Conservation (phyloP, 768 basidiomycete genomes). For the Boletales sp. region DNA sequence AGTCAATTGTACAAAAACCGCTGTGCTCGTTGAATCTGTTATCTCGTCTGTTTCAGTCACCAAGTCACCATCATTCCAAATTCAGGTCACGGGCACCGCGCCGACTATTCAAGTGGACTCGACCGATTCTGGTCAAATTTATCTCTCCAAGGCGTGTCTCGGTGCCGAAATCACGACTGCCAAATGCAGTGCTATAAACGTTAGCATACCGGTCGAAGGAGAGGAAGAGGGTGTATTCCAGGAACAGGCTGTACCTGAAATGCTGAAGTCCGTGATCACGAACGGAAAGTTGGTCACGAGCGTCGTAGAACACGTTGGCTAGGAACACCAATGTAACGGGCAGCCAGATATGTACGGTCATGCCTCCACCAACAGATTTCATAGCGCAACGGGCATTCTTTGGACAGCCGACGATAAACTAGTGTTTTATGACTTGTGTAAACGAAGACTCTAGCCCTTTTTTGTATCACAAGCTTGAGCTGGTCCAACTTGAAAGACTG, state of each 20-base stretch:
- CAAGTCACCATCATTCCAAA: conserved; percentile 86
- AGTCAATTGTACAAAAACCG: conserved; percentile 89
- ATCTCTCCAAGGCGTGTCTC: conserved; percentile 80
- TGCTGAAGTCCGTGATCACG: conserved; percentile 82
- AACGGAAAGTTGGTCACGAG: conserved; percentile 84
- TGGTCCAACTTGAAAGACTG: too few relatives aligned
- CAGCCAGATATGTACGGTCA: background rate
- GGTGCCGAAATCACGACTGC: conserved; percentile 86
- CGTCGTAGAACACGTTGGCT: conserved; percentile 84
- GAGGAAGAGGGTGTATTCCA: conserved; percentile 91
- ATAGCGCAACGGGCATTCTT: too few relatives aligned
- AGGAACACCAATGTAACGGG: background rate
- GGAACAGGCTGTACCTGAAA: conserved; percentile 91
- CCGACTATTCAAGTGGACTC: conserved; percentile 94
- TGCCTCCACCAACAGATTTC: too few relatives aligned
- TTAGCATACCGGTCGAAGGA: conserved; percentile 79
- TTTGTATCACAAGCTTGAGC: too few relatives aligned
- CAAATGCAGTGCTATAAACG: conserved; percentile 91
- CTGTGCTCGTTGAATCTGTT: conserved; percentile 85
- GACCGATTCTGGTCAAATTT: conserved; percentile 94
- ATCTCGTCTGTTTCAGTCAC: conserved; percentile 91
- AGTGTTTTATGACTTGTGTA: too few relatives aligned
- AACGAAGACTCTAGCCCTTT: too few relatives aligned
- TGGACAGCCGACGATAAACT: too few relatives aligned
- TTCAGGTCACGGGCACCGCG: conserved; percentile 86